These are phyloP conservation scores for Poa pratensis DNA, from an alignment of 176 grass and related monocot species.

Conservation along the genomic window DNA sequence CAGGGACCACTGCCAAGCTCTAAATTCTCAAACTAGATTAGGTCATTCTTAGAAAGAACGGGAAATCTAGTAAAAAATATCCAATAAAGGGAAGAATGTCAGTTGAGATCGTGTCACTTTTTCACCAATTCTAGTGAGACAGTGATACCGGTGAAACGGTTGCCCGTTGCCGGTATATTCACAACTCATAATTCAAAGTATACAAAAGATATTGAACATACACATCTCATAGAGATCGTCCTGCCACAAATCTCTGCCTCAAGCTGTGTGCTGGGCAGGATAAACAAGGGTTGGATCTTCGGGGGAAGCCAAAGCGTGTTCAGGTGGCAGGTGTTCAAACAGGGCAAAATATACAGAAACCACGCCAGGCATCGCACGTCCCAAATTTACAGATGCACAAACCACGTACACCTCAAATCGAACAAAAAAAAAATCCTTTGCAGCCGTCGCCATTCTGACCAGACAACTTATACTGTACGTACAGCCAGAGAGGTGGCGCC, in stretches of 20 bases:
- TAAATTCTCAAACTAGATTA: not conserved
- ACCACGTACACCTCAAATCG: not conserved
- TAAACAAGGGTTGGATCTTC: not conserved
- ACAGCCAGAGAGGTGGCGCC: not conserved
- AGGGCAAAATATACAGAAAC: not conserved
- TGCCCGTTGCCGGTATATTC: not conserved
- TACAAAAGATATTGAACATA: not conserved
- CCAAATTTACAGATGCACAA: conserved; percentile 18
- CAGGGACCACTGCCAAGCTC: too few relatives aligned
- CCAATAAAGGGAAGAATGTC: not conserved
- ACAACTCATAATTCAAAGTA: not conserved
- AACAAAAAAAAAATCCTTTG: not conserved
- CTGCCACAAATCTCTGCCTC: not conserved
- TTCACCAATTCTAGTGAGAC: too few relatives aligned
- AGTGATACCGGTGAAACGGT: too few relatives aligned
- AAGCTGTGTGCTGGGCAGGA: not conserved
- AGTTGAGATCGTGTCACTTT: not conserved
- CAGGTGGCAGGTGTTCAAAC: not conserved
- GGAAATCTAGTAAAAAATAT: not conserved
- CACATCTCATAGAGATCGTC: not conserved
- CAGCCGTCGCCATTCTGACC: not conserved
- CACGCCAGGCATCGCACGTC: conserved; percentile 1
- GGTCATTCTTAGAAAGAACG: not conserved
- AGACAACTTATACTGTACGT: conserved; percentile 8
- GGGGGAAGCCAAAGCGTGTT: not conserved